Evolutionary conservation across 2,329 filamentous ascomycete genomes (phyloP), one percentile per base, ranked within the genome.

Genomic region (Phyllosticta citriasiana): DNA sequence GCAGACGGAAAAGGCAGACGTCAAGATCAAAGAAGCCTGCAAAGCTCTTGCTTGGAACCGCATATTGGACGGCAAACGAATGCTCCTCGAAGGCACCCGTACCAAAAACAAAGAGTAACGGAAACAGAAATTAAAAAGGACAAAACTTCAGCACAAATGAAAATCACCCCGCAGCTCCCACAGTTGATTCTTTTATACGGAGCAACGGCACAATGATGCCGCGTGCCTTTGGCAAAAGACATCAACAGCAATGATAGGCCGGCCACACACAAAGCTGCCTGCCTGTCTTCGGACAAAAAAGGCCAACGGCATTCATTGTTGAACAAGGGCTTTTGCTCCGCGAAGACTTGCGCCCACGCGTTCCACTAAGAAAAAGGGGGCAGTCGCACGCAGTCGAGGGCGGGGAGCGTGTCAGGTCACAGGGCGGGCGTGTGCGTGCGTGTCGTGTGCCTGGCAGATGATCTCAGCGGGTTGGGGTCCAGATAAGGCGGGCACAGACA

Each of bases 1-100:
- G 50, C 69, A 53, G 24, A 51, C 57, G 12, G 30, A 40, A 14
- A 14, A 33, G 16, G 14, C 16, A n/a, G 40, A 47, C 14, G 40
- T n/a, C n/a, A 47, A 47, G n/a, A 47, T 47, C 40, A 47, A 47
- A n/a, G 40, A 47, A 16, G 40, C 40, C n/a, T 47, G 16, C 40
- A 47, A n/a, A 47, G 40, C 14, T 6, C 5, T 47, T 14, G 14
- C 40, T n/a, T 4, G 40, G 16, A 47, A 47, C 6, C n/a, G 16
- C 40, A 47, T 47, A 22, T 22, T 22, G 19, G 40, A 47, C n/a
- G 14, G 40, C 14, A 14, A 19, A 16, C 14, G 3, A 47, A 16
- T 47, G 16, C 40, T 47, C 14, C 16, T 6, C 40, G n/a, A 47
- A 47, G 14, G 19, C 19, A 22, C 19, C 19, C 19, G 19, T 22